A percentile compares a stretch with the other conserved stretches of the same genome.
phyloP scores from a whole-genome alignment of 768 basidiomycete genomes.

The Mycena vitilis region DNA sequence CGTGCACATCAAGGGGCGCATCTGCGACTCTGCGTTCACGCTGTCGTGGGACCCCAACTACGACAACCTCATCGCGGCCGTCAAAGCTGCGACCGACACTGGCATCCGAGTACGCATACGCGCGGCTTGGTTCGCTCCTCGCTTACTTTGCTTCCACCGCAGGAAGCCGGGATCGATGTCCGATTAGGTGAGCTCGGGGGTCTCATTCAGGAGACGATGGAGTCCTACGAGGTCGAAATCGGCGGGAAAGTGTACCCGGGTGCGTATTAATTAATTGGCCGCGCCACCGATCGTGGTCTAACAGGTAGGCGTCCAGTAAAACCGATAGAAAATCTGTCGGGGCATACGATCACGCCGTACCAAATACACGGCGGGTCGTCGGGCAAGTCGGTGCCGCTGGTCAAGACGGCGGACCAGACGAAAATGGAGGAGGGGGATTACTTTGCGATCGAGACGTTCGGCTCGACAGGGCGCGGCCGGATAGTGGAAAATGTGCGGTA shows the following conservation, averaged over 20 bases:
- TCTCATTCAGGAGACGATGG: conserved; percentile 98
- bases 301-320: conserved; percentile 70
- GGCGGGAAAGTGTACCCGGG: conserved; percentile 85
- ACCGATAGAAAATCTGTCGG: conserved; percentile 92
- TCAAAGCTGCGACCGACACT: conserved; percentile 93
- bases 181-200: conserved; percentile 93
- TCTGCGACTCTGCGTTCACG: conserved; percentile 96
- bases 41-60: conserved; percentile 91
- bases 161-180: conserved; percentile 98
- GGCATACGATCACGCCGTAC: conserved; percentile 92
- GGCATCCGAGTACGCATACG: conserved; percentile 75
- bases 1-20: conserved; percentile 96
- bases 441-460: conserved; percentile 99
- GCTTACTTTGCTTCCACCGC: conserved; percentile 10
- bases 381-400: conserved; percentile 88
- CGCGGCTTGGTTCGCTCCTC: not conserved
- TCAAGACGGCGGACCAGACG: conserved; percentile 89
- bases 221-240: conserved; percentile 97
- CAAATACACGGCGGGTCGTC: conserved; percentile 82
- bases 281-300: not conserved
- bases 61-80: conserved; percentile 89
- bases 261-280: conserved; percentile 43
- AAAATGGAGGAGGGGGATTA: conserved; percentile 99
- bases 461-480: conserved; percentile 92
- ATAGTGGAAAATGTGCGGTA: conserved; percentile 79